These are phyloP conservation scores for Darksidea phi DNA, from an alignment of 495 filamentous ascomycete genomes.

Conservation along the genomic window DNA sequence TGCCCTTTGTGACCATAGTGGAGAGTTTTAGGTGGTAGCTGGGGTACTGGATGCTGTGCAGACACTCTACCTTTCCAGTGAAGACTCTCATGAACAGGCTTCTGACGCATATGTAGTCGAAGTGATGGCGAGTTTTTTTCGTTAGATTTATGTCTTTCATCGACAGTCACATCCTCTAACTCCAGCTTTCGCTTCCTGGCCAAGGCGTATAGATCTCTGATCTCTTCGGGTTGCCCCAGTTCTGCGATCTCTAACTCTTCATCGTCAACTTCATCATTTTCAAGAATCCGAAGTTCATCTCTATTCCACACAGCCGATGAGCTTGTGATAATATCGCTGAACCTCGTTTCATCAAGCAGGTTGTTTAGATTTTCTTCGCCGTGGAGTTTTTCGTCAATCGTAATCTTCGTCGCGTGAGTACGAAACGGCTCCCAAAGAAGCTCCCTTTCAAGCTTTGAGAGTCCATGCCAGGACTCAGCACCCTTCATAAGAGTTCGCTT, in stretches of 20 bases:
- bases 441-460: conserved; percentile 45
- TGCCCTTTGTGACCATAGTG: neutral
- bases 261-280: conserved; percentile 48
- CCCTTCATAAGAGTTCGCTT: conserved; percentile 34
- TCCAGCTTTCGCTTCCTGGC: conserved; percentile 39
- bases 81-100: neutral
- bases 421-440: conserved; percentile 48
- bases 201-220: conserved; percentile 35
- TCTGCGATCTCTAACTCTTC: conserved; percentile 30
- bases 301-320: conserved; percentile 51
- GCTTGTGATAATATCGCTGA: conserved; percentile 38
- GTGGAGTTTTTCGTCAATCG: conserved; percentile 40
- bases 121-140: neutral
- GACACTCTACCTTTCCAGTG: neutral
- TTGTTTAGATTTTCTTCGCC: conserved; percentile 39
- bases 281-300: conserved; percentile 54
- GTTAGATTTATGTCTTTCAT: neutral
- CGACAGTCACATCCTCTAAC: conserved; percentile 29
- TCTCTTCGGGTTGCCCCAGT: neutral
- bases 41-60: neutral
- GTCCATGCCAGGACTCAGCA: conserved; percentile 47
- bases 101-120: neutral
- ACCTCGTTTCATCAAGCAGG: conserved; percentile 27
- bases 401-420: conserved; percentile 37
- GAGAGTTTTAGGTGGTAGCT: neutral